Base-by-base conservation (phyloP, 2,329 filamentous ascomycete genomes). In the Coniella lustricola region DNA sequence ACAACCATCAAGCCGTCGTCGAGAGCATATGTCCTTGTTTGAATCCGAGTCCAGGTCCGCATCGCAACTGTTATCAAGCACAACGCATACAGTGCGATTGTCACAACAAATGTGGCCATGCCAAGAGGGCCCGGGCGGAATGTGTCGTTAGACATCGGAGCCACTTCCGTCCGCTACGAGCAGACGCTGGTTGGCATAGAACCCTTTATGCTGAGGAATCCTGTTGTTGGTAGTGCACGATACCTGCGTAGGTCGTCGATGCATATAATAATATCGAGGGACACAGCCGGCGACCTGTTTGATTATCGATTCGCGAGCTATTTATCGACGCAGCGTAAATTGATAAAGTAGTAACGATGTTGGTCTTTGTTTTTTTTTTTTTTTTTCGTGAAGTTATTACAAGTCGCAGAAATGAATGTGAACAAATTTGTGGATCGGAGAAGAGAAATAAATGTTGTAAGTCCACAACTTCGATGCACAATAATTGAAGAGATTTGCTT, bases 1-100 rank as follows among this genome's bases (percentile, higher is more conserved):
- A 42, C 9, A 14, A 43, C 1, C 46, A 48, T 48, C 13, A 48
- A 34, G 3, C 37, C 46, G 3, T 48, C 46, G 20, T 48, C 46
- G 7, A 42, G 9, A 7, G 21, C 39, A n/a, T 36, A 43, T 37
- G 38, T 48, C 4, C 21, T 22, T 2, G 38, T 43, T 12, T 36
- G 20, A 14, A 37, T 0, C 18, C 46, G 46, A 17, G 38, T 48
- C 38, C 21, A 42, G 4, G 46, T 20, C 3, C 46, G 46, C 7
- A 42, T 17, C 5, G 7, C 16, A 21, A 48, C 46, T 2, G 42
- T 17, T 18, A 48, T 1, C 9, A 43, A 10, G 21, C 38, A 33
- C 12, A 48, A 17, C 16, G 17, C 8, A 8, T 4, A 8, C 16
- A 48, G 18, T 1, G 29, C 13, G 32, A 48, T 17, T 3, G 32